Percentiles rank a stretch among this genome's conserved stretches.
phyloP scores from a whole-genome alignment of 148 eudicot species.

The Arbutus unedo region DNA sequence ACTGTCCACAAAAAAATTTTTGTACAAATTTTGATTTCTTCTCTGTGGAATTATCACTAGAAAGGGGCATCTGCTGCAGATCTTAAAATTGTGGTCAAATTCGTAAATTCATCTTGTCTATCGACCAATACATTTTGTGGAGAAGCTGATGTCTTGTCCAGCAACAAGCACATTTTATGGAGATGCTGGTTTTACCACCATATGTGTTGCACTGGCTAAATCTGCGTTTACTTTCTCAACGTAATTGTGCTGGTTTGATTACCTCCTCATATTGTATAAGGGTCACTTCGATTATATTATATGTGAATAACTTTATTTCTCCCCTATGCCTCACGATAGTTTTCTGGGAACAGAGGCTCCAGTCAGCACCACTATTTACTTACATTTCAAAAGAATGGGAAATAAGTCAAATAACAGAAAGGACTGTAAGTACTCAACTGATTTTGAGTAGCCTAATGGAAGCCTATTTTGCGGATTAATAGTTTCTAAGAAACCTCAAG shows the following conservation, averaged over 20 bases:
- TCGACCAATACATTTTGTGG: neutral
- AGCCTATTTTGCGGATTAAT: neutral
- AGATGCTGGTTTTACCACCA: neutral
- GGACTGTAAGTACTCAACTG: neutral
- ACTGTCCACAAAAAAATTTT: neutral
- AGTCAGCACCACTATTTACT: neutral
- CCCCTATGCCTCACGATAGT: neutral
- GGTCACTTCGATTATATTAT: neutral
- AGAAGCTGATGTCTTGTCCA: neutral
- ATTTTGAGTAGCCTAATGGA: neutral
- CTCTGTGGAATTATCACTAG: neutral
- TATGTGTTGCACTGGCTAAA: neutral
- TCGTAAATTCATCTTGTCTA: neutral
- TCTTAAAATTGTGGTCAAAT: neutral
- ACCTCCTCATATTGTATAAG: neutral
- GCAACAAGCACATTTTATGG: neutral
- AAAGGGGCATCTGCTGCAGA: neutral
- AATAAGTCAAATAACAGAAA: neutral
- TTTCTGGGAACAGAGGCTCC: neutral
- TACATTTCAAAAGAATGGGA: neutral
- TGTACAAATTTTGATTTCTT: neutral
- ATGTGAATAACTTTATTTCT: neutral
- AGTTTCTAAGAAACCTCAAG: neutral
- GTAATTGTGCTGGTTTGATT: neutral
- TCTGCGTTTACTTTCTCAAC: neutral